Percentiles rank a stretch among this genome's conserved stretches.
These are phyloP conservation scores for Metschnikowia gruessii DNA, from an alignment of 805 yeast species.

Conservation along the genomic window DNA sequence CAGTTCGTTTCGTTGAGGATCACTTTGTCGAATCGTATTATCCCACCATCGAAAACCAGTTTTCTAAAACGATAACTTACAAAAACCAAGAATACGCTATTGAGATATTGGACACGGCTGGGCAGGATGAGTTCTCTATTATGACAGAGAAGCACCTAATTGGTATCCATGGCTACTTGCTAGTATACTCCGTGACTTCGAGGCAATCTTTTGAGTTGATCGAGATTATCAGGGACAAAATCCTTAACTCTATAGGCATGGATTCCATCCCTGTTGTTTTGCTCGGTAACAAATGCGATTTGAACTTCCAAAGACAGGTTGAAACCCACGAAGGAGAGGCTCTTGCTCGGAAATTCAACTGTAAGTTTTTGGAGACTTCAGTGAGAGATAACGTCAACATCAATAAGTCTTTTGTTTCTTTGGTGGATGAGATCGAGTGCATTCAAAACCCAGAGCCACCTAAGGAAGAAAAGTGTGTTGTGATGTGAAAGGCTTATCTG, in stretches of 20 bases:
- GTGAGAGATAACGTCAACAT: constrained; percentile 48
- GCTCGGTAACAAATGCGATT: constrained; percentile 22
- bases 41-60: constrained; percentile 88
- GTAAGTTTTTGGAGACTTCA: constrained; percentile 48
- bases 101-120: constrained; percentile 89
- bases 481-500: constrained; percentile 31
- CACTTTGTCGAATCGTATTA: constrained; percentile 86
- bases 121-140: constrained; percentile 85
- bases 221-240: constrained; percentile 76
- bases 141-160: constrained; percentile 75
- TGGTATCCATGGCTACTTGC: constrained; percentile 79
- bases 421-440: constrained; percentile 55
- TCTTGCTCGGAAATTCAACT: constrained; percentile 43
- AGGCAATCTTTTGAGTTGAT: constrained; percentile 75
- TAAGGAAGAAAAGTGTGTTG: constrained; percentile 49
- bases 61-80: constrained; percentile 63
- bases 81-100: constrained; percentile 74
- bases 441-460: constrained; percentile 51
- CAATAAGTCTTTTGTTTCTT: constrained; percentile 56
- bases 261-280: constrained; percentile 48
- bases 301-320: constrained; percentile 21
- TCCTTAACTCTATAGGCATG: constrained; percentile 60
- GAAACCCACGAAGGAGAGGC: constrained; percentile 32
- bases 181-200: constrained; percentile 80
- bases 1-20: constrained; percentile 81